Base-by-base conservation (phyloP, 345 rosid genomes). In the Cardamine occulta region DNA sequence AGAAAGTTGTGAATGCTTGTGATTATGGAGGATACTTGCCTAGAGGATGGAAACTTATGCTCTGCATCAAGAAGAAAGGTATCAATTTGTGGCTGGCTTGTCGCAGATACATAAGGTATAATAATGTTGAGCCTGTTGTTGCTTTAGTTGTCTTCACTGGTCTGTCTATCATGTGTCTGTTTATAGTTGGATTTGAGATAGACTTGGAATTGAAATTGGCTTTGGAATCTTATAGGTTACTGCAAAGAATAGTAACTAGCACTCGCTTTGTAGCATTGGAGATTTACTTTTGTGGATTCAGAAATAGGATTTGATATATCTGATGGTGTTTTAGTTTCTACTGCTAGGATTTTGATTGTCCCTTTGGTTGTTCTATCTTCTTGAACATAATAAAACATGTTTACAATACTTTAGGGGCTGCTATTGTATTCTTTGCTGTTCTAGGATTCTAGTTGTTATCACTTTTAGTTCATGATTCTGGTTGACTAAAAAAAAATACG, bases 41-140 rank as follows among this genome's bases (percentile, higher is more conserved):
- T 1, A 57, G 13, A 17, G 89, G 90, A 14, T 92, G 97, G 97
- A 92, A 77, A 82, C 86, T 92, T 68, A 66, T 85, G 81, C 85
- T 89, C 65, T 86, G 80, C 61, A 55, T 88, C 45, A 86, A 84
- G 79, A 87, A 66, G 85, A 82, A 82, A 68, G 86, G 72, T 19
- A 66, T 61, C 32, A 78, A 29, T 58, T 1, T 74, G 34, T 88
- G 85, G 91, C 66, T 89, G 48, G 83, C 79, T 70, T 88, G 89
- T 82, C 74, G 71, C 75, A 77, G 82, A 79, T 90, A 88, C 82
- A 70, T 88, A 81, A 90, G 98, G 96, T 90, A 73, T 79, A 19
- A 14, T 70, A 71, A 70, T 74, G 34, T 37, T 61, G 24, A 19
- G 9, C 60, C 66, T 53, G 2, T 24, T 24, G 28, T 24, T 24